These are phyloP conservation scores for Teratosphaeria viscida DNA, from an alignment of 2,329 filamentous ascomycete species.

Conservation along the genomic window DNA sequence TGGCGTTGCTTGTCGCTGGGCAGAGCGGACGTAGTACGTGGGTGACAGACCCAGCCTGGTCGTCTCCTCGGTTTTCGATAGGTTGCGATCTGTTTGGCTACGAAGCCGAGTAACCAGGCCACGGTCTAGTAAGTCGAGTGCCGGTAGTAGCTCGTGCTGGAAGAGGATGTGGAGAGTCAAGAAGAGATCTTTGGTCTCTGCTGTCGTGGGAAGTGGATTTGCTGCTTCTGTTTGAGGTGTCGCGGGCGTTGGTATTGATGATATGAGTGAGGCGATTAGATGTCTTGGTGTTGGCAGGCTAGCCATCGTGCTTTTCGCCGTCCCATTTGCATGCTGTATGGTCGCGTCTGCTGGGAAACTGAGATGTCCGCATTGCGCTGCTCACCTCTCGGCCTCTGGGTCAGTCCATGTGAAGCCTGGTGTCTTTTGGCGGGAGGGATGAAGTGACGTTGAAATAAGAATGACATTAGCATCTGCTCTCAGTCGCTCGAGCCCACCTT, in stretches of 20 bases:
- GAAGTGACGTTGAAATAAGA: not conserved
- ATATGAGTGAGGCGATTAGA: conserved; percentile 19
- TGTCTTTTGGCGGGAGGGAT: not conserved
- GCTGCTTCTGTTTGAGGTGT: conserved; percentile 14
- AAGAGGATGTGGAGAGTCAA: conserved; percentile 78
- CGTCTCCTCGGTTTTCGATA: not conserved
- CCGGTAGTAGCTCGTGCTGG: conserved; percentile 68
- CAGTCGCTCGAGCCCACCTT: not conserved
- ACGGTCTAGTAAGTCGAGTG: conserved; percentile 78
- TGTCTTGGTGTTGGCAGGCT: conserved; percentile 6
- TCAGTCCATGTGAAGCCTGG: not conserved
- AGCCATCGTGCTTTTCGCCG: not conserved
- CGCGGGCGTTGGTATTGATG: conserved; percentile 16
- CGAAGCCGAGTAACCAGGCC: conserved; percentile 51
- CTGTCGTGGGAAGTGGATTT: conserved; percentile 33
- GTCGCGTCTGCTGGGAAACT: not conserved
- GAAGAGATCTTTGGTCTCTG: conserved; percentile 39
- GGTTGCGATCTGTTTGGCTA: not conserved
- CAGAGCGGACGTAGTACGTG: conserved; percentile 55
- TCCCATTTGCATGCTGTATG: not conserved
- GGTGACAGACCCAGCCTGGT: not conserved
- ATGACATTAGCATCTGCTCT: not conserved
- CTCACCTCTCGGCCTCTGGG: not conserved
- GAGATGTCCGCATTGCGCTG: not conserved
- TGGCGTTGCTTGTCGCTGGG: conserved; percentile 25